Base-by-base conservation (phyloP, 768 basidiomycete genomes). In the Pleurotus eryngii region DNA sequence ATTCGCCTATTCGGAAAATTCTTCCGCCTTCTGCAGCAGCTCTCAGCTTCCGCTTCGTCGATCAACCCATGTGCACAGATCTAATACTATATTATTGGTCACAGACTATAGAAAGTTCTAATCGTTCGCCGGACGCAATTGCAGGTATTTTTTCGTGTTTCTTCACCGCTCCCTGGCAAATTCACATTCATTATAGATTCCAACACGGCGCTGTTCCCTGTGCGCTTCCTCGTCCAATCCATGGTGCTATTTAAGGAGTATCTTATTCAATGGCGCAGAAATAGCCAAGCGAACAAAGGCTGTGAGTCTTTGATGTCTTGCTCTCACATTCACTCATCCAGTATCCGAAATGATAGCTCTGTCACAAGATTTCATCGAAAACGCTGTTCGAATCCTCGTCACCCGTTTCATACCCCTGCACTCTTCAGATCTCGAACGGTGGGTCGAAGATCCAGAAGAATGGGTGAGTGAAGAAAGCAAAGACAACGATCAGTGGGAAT, bases 401-500 rank as follows among this genome's bases (percentile, higher is more conserved):
- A 87, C 86, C 20, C 82, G 89, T 7, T 87, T 96, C 65, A 86
- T 99, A 68, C 92, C 92, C 11, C 75, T 99, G 46, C 89, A 88
- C 55, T 79, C 89, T 4, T 73, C 79, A 1, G 96, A 98, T 69
- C 78, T 98, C 8, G 84, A 92, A 61, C 81, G 80, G 4, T 94
- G 95, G 91, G 78, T 87, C 72, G 79, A 81, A 14, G 92, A 95
- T 67, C 94, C 95, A 0, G 96, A 99, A 74, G 92, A 95, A 64
- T 99, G 94, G 92, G 82, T 96, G 9, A 91, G 92, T 58, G 71
- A 84, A 8, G 94, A 98, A 70, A 92, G 93, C 58, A 87, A 86
- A 61, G 93, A 94, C 61, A 90, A 85, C 43, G 94, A 95, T 39
- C 85, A 90, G 57, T 98, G 95, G 95, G 89, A 95, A 64, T 98